Base-by-base conservation (phyloP, 2,329 filamentous ascomycete genomes). In the Colletotrichum limetticola region DNA sequence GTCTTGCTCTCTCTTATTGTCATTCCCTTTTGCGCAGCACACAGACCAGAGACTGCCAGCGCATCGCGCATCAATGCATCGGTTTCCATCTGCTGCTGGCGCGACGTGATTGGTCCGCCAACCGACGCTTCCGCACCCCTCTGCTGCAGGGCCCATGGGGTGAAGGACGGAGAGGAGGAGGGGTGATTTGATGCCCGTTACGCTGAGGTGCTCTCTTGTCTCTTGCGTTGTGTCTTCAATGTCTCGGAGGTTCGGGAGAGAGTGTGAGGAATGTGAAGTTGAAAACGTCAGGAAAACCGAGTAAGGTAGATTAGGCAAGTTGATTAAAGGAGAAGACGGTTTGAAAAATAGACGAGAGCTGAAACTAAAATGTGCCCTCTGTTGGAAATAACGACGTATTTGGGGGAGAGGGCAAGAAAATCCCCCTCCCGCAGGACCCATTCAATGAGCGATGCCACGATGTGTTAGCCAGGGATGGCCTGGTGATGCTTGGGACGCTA, bases 31-130 rank as follows among this genome's bases (percentile, higher is more conserved):
- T 68, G 60, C 78, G 80, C 81, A 82, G 81, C 80, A 82, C 81
- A 83, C 80, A 82, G 81, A 80, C 81, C 82, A 83, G 53, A 68
- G 37, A 72, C 24, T 76, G 75, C 75, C 75, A 76, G 75, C 75
- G 74, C 75, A 76, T 76, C 74, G 53, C 74, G 75, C 75, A 76
- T 72, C 70, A 65, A 72, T 70, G 70, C 66, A 70, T 61, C 56
- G 28, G 55, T 60, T 60, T 65, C 35, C 26, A 64, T 49, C 30
- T 56, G 42, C 56, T 68, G 59, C 46, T 49, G 70, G 26, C 53
- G 59, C 59, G 42, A 42, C 42, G 30, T 74, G 68, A 74, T 74
- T 74, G 68, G 71, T 55, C 57, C 26, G 37, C 57, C 57, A 67
- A 55, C 71, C 68, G 71, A 74, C 57, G 57, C 61, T 72, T 72